phyloP scores from a whole-genome alignment of 805 yeast species.

The Metschnikowia aberdeeniae region DNA sequence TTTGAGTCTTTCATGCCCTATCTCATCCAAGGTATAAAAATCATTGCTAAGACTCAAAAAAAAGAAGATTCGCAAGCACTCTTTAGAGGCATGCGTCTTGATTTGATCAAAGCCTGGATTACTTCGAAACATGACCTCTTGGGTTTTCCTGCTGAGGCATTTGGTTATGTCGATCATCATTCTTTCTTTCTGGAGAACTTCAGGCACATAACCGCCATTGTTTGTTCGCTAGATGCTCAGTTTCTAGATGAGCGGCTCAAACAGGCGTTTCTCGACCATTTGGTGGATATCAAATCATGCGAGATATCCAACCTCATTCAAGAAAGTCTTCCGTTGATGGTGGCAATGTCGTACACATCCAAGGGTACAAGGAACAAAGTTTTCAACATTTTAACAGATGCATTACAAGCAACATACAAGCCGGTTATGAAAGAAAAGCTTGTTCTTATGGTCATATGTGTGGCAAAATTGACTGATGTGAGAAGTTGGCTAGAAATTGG shows the following conservation, averaged over 20 bases:
- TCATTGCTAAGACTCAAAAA: constrained; percentile 19
- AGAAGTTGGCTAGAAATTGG: constrained; percentile 21
- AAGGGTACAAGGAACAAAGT: constrained; percentile 35
- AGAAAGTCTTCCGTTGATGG: constrained; percentile 33
- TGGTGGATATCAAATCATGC: constrained; percentile 14
- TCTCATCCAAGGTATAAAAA: constrained; percentile 22
- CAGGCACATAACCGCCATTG: constrained; percentile 37
- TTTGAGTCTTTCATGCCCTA: constrained; percentile 29
- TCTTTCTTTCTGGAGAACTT: constrained; percentile 33
- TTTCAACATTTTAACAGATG: constrained; percentile 15
- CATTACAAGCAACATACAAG: constrained; percentile 20
- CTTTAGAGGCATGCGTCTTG: constrained; percentile 28
- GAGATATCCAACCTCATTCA: constrained; percentile 20
- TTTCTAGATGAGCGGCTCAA: neutral
- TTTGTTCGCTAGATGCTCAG: constrained; percentile 20
- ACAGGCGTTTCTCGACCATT: constrained; percentile 6
- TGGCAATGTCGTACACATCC: constrained; percentile 43
- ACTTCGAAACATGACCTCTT: constrained; percentile 25
- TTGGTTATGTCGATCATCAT: constrained; percentile 29
- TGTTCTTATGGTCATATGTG: constrained; percentile 31
- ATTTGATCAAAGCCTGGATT: constrained; percentile 44
- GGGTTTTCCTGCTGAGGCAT: constrained; percentile 38
- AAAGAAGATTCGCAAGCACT: constrained; percentile 16
- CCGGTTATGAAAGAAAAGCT: constrained; percentile 23
- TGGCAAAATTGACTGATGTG: constrained; percentile 39